Percentiles rank a stretch among this genome's conserved stretches.
Evolutionary conservation across 495 filamentous ascomycete species (phyloP).

Genomic region (Trichocladium antarcticum): DNA sequence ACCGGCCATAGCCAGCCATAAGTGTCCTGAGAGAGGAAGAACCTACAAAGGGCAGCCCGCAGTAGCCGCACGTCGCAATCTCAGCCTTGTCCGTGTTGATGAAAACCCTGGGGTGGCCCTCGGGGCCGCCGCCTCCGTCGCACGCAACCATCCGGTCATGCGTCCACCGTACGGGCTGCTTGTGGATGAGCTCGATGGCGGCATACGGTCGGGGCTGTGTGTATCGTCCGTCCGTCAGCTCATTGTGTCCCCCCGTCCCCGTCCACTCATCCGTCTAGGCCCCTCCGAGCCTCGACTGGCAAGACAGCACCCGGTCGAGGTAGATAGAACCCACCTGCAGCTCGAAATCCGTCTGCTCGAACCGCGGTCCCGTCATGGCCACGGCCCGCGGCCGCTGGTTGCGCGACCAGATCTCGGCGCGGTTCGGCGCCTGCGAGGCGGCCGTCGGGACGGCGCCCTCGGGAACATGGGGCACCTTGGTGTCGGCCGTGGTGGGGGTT

Average conservation of each 20-base stretch:
- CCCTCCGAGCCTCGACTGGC: neutral
- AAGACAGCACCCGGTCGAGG: no score
- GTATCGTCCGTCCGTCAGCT: slow-evolving; percentile 2
- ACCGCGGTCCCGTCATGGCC: slow-evolving; percentile 87
- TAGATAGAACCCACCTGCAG: slow-evolving; percentile 57
- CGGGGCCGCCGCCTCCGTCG: slow-evolving; percentile 85
- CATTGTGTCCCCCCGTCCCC: neutral
- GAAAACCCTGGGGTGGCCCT: slow-evolving; percentile 85
- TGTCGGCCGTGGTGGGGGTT: slow-evolving; percentile 45
- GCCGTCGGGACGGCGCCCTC: slow-evolving; percentile 41
- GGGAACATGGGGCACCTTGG: slow-evolving; percentile 41
- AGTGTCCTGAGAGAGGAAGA: neutral
- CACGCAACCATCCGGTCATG: slow-evolving; percentile 71
- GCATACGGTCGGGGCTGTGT: slow-evolving; percentile 80
- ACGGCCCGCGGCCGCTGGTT: slow-evolving; percentile 67
- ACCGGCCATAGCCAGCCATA: no score
- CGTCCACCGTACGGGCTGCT: slow-evolving; percentile 86
- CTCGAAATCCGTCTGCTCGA: slow-evolving; percentile 91
- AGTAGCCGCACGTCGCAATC: slow-evolving; percentile 83
- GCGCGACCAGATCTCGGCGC: slow-evolving; percentile 62
- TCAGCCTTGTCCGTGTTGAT: slow-evolving; percentile 98
- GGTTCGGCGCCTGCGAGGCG: slow-evolving; percentile 79
- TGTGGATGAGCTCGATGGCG: slow-evolving; percentile 91
- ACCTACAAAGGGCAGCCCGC: slow-evolving; percentile 89
- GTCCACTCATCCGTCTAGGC: neutral